Conservation (phyloP, 2,329 filamentous ascomycete species). For the Colletotrichum scovillei region DNA sequence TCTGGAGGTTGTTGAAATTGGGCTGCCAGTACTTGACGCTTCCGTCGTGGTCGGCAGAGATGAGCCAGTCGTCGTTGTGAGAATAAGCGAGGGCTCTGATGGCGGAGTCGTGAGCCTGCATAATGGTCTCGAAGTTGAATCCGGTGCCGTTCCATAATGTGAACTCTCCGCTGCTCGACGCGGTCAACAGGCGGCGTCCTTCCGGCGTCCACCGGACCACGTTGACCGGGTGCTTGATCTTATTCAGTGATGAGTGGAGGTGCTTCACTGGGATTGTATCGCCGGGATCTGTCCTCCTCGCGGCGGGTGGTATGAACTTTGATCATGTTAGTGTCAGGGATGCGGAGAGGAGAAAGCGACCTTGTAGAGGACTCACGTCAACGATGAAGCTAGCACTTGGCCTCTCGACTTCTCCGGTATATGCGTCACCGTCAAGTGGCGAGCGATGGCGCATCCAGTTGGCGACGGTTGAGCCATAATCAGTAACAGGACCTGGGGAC, state of each 20-base stretch:
- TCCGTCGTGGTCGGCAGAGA: conserved; percentile 95
- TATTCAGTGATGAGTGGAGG: conserved; percentile 97
- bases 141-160: conserved; percentile 98
- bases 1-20: conserved; percentile 99
- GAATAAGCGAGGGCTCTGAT: conserved; percentile 89
- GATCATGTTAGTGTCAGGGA: conserved; percentile 2
- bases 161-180: conserved; percentile 96
- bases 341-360: neutral
- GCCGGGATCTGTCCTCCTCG: conserved; percentile 77
- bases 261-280: conserved; percentile 95
- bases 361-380: conserved; percentile 70
- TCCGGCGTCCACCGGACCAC: conserved; percentile 98
- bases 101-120: conserved; percentile 94
- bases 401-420: conserved; percentile 81
- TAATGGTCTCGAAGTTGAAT: conserved; percentile 99
- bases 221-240: conserved; percentile 97
- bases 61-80: conserved; percentile 95
- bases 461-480: conserved; percentile 89
- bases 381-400: conserved; percentile 91
- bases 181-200: conserved; percentile 89
- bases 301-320: conserved; percentile 90
- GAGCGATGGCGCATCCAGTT: conserved; percentile 90
- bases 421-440: conserved; percentile 48
- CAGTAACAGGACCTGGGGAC: conserved; percentile 82
- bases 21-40: conserved; percentile 99